Conservation (phyloP, 225 moss, liverwort and hornwort species). For the Physcomitrellopsis africana region DNA sequence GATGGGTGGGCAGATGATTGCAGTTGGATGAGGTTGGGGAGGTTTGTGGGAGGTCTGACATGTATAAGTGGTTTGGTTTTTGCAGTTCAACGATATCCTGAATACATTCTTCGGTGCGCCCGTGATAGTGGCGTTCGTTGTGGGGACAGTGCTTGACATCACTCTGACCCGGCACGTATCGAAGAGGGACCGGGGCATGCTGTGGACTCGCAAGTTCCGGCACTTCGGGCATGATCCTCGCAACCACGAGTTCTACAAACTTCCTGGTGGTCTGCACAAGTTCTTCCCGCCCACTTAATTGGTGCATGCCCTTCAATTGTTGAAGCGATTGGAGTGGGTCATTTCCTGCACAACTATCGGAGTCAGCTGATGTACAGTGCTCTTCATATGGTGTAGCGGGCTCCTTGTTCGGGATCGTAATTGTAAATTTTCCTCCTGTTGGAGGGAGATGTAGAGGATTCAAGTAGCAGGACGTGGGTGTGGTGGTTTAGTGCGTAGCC, state of each 20-base stretch:
- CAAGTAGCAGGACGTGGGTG: too few relatives aligned
- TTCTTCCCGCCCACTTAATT: slow-evolving; percentile 66
- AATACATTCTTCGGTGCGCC: slow-evolving; percentile 68
- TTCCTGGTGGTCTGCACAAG: slow-evolving; percentile 68
- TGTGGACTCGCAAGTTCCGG: slow-evolving; percentile 70
- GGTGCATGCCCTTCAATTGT: background rate
- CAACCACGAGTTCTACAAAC: slow-evolving; percentile 73
- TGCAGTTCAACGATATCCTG: slow-evolving; percentile 80
- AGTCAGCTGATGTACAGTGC: too few relatives aligned
- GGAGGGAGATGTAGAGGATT: too few relatives aligned
- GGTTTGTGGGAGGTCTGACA: too few relatives aligned
- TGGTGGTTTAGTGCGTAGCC: too few relatives aligned
- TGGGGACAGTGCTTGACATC: slow-evolving; percentile 65
- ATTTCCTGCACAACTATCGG: background rate
- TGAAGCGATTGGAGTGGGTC: background rate
- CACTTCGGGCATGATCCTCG: slow-evolving; percentile 62
- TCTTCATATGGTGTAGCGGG: too few relatives aligned
- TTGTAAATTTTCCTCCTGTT: too few relatives aligned
- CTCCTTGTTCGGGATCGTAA: too few relatives aligned
- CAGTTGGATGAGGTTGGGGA: too few relatives aligned
- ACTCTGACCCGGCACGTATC: slow-evolving; percentile 57
- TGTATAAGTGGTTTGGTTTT: background rate
- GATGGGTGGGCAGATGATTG: too few relatives aligned
- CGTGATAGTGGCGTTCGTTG: slow-evolving; percentile 61
- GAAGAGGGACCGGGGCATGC: slow-evolving; percentile 66